A percentile compares a stretch with the other conserved stretches of the same genome.
phyloP scores from a whole-genome alignment of 495 filamentous ascomycete species.

The Cercophora sp. region DNA sequence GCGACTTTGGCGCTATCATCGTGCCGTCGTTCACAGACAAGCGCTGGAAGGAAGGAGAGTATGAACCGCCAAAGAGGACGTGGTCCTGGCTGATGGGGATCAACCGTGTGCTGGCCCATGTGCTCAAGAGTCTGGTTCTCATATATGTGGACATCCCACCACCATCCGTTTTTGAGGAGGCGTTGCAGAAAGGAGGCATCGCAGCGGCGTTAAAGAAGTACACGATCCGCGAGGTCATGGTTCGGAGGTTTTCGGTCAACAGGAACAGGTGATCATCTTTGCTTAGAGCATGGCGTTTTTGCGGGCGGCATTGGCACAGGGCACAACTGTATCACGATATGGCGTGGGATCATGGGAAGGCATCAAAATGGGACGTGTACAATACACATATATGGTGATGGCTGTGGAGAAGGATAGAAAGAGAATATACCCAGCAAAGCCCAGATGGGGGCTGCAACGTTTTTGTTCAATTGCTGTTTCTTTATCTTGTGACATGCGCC shows the following conservation, averaged over 20 bases:
- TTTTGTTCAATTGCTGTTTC: too few relatives aligned
- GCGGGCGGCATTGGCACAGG: too few relatives aligned
- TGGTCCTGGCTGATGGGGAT: constrained; percentile 95
- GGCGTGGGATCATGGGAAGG: too few relatives aligned
- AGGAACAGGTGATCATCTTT: constrained; percentile 54
- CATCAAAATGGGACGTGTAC: too few relatives aligned
- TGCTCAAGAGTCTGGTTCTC: constrained; percentile 81
- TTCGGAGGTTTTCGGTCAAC: constrained; percentile 82
- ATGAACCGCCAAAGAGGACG: constrained; percentile 45
- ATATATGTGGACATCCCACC: constrained; percentile 89
- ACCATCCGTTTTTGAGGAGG: constrained; percentile 47
- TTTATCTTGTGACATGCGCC: too few relatives aligned
- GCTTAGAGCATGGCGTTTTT: too few relatives aligned
- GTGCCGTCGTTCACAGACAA: constrained; percentile 74
- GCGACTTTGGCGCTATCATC: constrained; percentile 83
- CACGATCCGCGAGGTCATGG: constrained; percentile 72
- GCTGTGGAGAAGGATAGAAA: too few relatives aligned
- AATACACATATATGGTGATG: too few relatives aligned
- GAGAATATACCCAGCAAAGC: too few relatives aligned
- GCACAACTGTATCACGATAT: too few relatives aligned
- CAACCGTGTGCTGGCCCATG: constrained; percentile 85
- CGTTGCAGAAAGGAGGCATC: constrained; percentile 48
- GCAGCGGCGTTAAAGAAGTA: constrained; percentile 64
- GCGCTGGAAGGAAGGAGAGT: constrained; percentile 60
- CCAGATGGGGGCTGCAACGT: too few relatives aligned